phyloP scores from a whole-genome alignment of 2,329 filamentous ascomycete species.

The Curvularia spicifera region DNA sequence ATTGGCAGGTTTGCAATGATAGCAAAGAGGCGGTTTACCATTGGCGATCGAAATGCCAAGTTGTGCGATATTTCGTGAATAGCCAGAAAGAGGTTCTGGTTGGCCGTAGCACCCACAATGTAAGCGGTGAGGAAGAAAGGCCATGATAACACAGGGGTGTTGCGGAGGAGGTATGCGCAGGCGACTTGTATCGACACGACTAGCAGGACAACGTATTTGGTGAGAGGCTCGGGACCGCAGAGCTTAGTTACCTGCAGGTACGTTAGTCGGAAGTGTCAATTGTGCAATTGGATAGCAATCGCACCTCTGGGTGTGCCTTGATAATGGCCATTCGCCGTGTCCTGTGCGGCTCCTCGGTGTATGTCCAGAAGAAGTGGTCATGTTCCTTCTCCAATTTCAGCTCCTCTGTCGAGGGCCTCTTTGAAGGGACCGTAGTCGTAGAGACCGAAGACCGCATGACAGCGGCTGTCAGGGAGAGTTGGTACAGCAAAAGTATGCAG shows the following conservation, averaged over 20 bases:
- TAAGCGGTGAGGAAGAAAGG: constrained; percentile 88
- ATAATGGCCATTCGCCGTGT: constrained; percentile 92
- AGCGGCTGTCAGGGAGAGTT: constrained; percentile 11
- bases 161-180: constrained; percentile 76
- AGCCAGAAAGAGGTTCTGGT: constrained; percentile 97
- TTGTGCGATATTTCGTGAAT: constrained; percentile 99
- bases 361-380: constrained; percentile 93
- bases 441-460: constrained; percentile 49
- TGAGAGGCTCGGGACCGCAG: constrained; percentile 93
- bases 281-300: not conserved
- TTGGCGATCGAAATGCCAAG: constrained; percentile 81
- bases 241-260: constrained; percentile 82
- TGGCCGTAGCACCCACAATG: constrained; percentile 89
- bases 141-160: constrained; percentile 81
- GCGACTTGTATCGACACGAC: constrained; percentile 84
- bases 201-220: constrained; percentile 85
- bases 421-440: constrained; percentile 41
- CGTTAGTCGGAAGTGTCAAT: not conserved
- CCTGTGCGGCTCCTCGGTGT: constrained; percentile 96
- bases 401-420: constrained; percentile 29
- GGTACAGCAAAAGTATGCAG: not conserved
- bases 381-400: constrained; percentile 34
- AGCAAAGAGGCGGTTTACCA: constrained; percentile 83
- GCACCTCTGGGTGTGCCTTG: constrained; percentile 94
- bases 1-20: constrained; percentile 96